phyloP scores from a whole-genome alignment of 495 filamentous ascomycete species.

The Penicillium cataractarum region DNA sequence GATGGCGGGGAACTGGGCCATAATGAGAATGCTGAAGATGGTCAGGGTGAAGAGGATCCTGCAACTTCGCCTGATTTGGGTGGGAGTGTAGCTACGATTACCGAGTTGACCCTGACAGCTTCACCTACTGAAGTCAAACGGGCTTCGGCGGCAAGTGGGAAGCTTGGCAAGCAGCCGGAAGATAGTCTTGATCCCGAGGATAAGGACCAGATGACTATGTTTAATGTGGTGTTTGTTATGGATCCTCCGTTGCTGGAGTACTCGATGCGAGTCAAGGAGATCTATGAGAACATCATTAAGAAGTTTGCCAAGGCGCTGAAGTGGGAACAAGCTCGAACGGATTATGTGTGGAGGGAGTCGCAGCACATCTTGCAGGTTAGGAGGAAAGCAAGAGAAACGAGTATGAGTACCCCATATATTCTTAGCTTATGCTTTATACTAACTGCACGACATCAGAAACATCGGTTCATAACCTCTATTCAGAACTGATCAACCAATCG shows the following conservation, averaged over 20 bases:
- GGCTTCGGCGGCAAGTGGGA: conserved; percentile 44
- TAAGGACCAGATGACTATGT: conserved; percentile 82
- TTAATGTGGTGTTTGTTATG: conserved; percentile 92
- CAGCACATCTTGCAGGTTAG: conserved; percentile 76
- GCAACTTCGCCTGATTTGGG: conserved; percentile 37
- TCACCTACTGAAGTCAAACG: conserved; percentile 40
- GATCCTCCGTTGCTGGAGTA: conserved; percentile 77
- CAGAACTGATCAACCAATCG: conserved; percentile 70
- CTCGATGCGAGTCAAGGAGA: conserved; percentile 70
- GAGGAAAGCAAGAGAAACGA: conserved; percentile 74
- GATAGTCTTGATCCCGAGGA: conserved; percentile 56
- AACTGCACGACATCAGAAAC: conserved; percentile 31
- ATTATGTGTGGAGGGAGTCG: conserved; percentile 87
- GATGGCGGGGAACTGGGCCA: conserved; percentile 47
- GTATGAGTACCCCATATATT: conserved; percentile 46
- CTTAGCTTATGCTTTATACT: conserved; percentile 4
- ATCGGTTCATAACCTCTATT: conserved; percentile 45
- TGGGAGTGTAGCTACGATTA: conserved; percentile 28
- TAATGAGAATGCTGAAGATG: conserved; percentile 48
- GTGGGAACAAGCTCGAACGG: conserved; percentile 82
- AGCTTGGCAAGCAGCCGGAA: conserved; percentile 38
- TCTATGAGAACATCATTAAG: conserved; percentile 86
- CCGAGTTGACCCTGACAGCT: conserved; percentile 36
- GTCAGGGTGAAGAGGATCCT: conserved; percentile 32
- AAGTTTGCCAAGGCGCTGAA: conserved; percentile 88